Conservation (phyloP, 768 basidiomycete species). For the Scleroderma bovista region DNA sequence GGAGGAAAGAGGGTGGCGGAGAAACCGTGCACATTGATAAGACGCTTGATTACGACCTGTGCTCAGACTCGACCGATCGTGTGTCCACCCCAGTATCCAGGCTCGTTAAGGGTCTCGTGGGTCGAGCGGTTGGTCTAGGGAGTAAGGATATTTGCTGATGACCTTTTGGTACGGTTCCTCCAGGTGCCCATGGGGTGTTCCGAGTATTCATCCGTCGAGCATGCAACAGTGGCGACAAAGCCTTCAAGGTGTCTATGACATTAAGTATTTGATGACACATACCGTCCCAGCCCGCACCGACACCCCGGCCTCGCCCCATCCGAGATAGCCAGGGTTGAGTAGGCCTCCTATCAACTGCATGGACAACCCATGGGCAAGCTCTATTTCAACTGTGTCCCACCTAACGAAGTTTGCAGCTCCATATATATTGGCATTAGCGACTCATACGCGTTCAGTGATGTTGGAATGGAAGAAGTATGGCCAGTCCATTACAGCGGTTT, state of each 20-base stretch:
- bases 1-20: constrained; percentile 79
- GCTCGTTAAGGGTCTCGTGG: constrained; percentile 92
- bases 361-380: constrained; percentile 82
- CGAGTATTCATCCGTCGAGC: constrained; percentile 64
- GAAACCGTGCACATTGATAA: constrained; percentile 83
- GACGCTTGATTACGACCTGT: constrained; percentile 61
- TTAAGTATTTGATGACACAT: constrained; percentile 7
- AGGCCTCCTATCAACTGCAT: constrained; percentile 95
- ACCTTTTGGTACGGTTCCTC: constrained; percentile 71
- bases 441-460: too few relatives aligned
- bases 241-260: constrained; percentile 32
- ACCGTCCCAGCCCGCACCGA: constrained; percentile 98
- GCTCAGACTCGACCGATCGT: constrained; percentile 97
- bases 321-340: constrained; percentile 86
- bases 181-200: constrained; percentile 93
- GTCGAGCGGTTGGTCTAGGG: constrained; percentile 83
- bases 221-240: constrained; percentile 82
- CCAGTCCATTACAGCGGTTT: too few relatives aligned
- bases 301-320: constrained; percentile 96
- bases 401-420: too few relatives aligned
- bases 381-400: too few relatives aligned
- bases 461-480: too few relatives aligned
- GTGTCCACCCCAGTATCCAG: constrained; percentile 91
- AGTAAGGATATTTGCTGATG: constrained; percentile 88
- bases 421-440: too few relatives aligned